Conservation (phyloP, 2,329 filamentous ascomycete genomes). For the Falciphora oryzae region DNA sequence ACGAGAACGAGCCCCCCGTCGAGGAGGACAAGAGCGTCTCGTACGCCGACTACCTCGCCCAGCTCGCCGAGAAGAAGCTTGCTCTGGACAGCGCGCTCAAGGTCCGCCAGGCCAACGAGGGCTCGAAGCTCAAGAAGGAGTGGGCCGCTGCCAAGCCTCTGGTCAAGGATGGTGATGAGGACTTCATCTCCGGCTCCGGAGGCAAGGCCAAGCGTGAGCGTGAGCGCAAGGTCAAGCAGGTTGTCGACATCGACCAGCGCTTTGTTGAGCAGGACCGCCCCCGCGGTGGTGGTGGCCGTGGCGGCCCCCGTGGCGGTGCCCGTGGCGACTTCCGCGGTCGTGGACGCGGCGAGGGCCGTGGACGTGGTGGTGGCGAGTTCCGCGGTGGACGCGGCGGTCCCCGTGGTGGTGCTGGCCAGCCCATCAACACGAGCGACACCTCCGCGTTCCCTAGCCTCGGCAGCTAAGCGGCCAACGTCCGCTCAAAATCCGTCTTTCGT, state of each 20-base stretch:
- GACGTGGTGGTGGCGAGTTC: conserved; percentile 36
- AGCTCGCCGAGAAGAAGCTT: conserved; percentile 67
- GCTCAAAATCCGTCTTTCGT: neutral
- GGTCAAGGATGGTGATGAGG: conserved; percentile 60
- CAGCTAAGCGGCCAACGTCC: conserved; percentile 24
- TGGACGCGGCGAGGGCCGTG: conserved; percentile 41
- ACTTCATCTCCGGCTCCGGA: conserved; percentile 67
- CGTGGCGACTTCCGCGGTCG: conserved; percentile 41
- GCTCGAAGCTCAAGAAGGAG: conserved; percentile 82
- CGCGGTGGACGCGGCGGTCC: conserved; percentile 25
- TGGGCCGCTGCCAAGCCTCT: conserved; percentile 79
- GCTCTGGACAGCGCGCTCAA: conserved; percentile 62
- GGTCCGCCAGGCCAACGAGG: conserved; percentile 89
- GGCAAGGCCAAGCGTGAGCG: conserved; percentile 82
- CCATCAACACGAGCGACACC: conserved; percentile 54
- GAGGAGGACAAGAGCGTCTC: conserved; percentile 85
- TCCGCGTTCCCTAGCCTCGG: conserved; percentile 57
- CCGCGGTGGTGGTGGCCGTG: conserved; percentile 47
- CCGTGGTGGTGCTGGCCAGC: conserved; percentile 29
- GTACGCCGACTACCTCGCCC: conserved; percentile 79
- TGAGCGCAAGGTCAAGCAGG: conserved; percentile 86
- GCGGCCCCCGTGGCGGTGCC: conserved; percentile 41
- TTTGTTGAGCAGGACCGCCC: conserved; percentile 65
- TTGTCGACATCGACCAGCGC: conserved; percentile 82
- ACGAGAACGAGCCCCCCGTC: conserved; percentile 44